Evolutionary conservation across 768 basidiomycete genomes (phyloP).

Genomic region (Lactarius sanguifluus): DNA sequence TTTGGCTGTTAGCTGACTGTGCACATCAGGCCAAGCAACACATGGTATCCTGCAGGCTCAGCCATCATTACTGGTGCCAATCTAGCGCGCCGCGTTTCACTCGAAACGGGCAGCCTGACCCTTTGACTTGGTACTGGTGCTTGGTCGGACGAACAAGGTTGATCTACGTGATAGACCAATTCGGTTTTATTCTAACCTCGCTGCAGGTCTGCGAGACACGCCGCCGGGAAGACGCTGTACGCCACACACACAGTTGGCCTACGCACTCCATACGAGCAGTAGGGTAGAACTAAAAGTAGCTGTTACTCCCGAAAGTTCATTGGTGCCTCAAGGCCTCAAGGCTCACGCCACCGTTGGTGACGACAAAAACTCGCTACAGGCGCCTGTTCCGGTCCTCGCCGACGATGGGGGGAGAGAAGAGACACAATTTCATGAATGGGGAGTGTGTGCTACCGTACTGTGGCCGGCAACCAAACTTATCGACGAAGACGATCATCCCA

Average conservation of each 20-base stretch:
- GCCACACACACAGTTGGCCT: background rate
- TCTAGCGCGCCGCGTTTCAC: constrained; percentile 2
- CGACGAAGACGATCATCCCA: constrained; percentile 13
- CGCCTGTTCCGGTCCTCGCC: constrained; percentile 14
- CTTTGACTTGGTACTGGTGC: constrained; percentile 10
- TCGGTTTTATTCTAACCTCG: background rate
- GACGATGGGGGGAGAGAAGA: background rate
- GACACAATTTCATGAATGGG: background rate
- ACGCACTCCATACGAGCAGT: background rate
- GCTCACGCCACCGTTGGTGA: constrained; percentile 14
- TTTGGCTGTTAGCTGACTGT: background rate
- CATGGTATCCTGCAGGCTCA: constrained; percentile 24
- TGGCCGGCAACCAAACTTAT: constrained; percentile 4
- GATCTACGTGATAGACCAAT: constrained; percentile 4
- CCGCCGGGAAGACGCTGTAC: background rate
- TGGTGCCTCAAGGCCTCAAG: constrained; percentile 16
- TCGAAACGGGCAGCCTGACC: constrained; percentile 11
- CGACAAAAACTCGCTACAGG: constrained; percentile 12
- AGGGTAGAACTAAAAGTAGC: background rate
- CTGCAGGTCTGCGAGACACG: constrained; percentile 8
- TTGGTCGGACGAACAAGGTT: background rate
- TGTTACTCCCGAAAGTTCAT: background rate
- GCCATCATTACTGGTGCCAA: constrained; percentile 3
- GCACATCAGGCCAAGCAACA: constrained; percentile 11
- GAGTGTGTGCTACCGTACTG: background rate